Conservation (phyloP, 176 grass and related monocot genomes). For the Cymbopogon citratus region DNA sequence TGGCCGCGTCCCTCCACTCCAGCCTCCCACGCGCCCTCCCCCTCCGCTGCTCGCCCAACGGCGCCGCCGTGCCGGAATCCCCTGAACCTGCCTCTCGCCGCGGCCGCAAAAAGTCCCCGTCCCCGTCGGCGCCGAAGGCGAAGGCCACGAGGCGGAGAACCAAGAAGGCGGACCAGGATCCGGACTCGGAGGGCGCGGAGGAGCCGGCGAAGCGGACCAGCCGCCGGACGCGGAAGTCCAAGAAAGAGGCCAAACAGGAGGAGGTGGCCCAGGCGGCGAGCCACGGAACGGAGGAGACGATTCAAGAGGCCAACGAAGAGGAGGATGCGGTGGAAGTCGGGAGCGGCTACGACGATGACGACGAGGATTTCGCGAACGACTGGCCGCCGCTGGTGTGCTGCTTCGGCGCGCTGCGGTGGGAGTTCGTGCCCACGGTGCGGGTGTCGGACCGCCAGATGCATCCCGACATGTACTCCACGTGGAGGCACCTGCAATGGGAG, state of each 20-base stretch:
- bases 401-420: conserved; percentile 71
- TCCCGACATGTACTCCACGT: conserved; percentile 65
- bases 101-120: conserved; percentile 32
- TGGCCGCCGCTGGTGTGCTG: conserved; percentile 68
- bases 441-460: conserved; percentile 86
- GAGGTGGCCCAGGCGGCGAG: neutral
- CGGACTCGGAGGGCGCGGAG: conserved; percentile 13
- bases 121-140: conserved; percentile 17
- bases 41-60: conserved; percentile 33
- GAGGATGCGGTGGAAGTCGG: neutral
- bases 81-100: conserved; percentile 27
- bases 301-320: neutral
- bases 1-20: neutral
- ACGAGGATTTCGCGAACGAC: conserved; percentile 27
- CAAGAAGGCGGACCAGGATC: conserved; percentile 13
- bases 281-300: neutral
- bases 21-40: neutral
- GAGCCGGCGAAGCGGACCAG: conserved; percentile 19
- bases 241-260: conserved; percentile 31
- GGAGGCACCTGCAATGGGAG: conserved; percentile 77
- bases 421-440: conserved; percentile 78
- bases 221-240: conserved; percentile 36
- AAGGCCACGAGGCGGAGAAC: conserved; percentile 15
- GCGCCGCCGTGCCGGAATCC: conserved; percentile 31
- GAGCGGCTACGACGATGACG: conserved; percentile 15